phyloP scores from a whole-genome alignment of 1,284 basidiomycete genomes.

The Afroboletus lepidellus region DNA sequence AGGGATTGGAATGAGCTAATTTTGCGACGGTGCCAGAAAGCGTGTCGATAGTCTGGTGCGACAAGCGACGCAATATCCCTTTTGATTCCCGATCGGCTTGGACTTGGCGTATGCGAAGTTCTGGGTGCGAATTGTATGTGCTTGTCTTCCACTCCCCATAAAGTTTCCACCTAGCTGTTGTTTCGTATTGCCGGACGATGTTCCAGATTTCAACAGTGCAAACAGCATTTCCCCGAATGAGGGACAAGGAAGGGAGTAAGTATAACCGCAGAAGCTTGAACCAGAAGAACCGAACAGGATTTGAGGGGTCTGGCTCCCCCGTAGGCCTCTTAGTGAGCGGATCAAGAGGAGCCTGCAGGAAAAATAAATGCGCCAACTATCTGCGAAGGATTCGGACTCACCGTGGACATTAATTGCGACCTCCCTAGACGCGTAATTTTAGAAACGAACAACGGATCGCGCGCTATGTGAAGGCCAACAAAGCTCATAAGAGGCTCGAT shows the following conservation, averaged over 20 bases:
- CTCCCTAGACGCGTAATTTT: conserved; percentile 62
- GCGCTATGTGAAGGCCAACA: conserved; percentile 72
- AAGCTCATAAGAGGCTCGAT: conserved; percentile 76
- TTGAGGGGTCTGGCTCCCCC: conserved; percentile 50
- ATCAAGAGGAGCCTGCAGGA: conserved; percentile 46
- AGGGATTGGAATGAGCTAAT: conserved; percentile 91
- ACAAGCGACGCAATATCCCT: conserved; percentile 76
- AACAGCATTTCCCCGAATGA: conserved; percentile 83
- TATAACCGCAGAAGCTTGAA: conserved; percentile 76
- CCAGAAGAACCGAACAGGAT: conserved; percentile 74
- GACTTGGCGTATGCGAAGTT: conserved; percentile 68
- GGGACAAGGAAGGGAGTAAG: conserved; percentile 84
- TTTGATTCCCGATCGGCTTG: conserved; percentile 79
- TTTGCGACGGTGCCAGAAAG: conserved; percentile 91
- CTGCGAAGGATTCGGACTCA: conserved; percentile 37
- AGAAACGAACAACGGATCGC: conserved; percentile 64
- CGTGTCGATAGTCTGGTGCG: conserved; percentile 79
- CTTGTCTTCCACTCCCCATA: conserved; percentile 95
- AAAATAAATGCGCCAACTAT: conserved; percentile 11
- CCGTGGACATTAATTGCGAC: conserved; percentile 44
- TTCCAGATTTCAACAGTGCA: conserved; percentile 88
- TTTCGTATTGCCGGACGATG: conserved; percentile 77
- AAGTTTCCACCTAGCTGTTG: conserved; percentile 79
- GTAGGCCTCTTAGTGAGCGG: conserved; percentile 53
- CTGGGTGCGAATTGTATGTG: conserved; percentile 69